Conservation (phyloP, 2,329 filamentous ascomycete genomes). For the Botrytis deweyae region DNA sequence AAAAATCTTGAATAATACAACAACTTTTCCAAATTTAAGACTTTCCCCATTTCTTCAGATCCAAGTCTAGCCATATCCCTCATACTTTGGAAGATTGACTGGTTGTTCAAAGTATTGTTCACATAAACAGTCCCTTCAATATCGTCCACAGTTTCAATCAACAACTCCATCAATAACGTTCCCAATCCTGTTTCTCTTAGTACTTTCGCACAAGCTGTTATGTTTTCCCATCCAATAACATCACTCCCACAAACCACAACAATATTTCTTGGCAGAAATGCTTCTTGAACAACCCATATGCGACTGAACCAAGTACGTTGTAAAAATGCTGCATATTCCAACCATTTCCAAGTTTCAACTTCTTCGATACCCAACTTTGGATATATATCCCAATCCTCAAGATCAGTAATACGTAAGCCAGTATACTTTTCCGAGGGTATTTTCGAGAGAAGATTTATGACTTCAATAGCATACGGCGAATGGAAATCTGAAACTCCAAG, state of each 20-base stretch:
- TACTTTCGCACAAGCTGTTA: conserved; percentile 20
- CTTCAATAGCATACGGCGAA: conserved; percentile 16
- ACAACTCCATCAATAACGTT: conserved; percentile 14
- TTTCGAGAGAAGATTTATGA: neutral
- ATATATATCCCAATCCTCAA: conserved; percentile 17
- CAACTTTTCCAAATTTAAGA: conserved; percentile 22
- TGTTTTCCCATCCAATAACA: conserved; percentile 18
- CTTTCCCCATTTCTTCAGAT: neutral
- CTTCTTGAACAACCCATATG: conserved; percentile 27
- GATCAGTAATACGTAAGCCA: neutral
- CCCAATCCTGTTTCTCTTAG: conserved; percentile 22
- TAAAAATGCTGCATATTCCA: conserved; percentile 23
- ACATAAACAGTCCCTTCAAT: conserved; percentile 13
- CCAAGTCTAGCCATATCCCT: conserved; percentile 1
- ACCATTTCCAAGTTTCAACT: conserved; percentile 21
- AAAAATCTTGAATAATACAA: conserved; percentile 25
- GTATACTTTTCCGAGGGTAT: neutral
- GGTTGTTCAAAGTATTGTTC: conserved; percentile 23
- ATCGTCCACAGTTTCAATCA: conserved; percentile 16
- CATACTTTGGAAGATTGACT: conserved; percentile 23
- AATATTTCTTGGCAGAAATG: conserved; percentile 18
- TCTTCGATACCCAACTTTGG: conserved; percentile 18
- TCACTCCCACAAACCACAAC: conserved; percentile 16
- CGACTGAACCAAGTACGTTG: conserved; percentile 25
- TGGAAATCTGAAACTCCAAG: conserved; percentile 18